Percentiles rank a stretch among this genome's conserved stretches.
phyloP scores from a whole-genome alignment of 805 yeast species.

The Lipomyces spencermartinsiae region DNA sequence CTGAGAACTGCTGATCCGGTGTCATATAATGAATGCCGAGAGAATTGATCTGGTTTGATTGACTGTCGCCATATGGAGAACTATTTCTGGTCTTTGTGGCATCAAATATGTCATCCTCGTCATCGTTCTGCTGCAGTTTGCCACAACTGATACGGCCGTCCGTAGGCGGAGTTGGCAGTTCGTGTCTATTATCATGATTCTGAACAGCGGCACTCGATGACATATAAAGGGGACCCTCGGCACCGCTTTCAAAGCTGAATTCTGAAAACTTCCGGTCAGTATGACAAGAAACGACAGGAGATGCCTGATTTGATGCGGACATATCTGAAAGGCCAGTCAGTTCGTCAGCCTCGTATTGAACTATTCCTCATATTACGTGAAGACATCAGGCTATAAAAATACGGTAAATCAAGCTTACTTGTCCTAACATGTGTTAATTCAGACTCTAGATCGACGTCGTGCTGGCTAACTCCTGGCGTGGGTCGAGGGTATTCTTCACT shows the following conservation, averaged over 20 bases:
- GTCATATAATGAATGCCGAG: neutral
- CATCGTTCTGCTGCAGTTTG: neutral
- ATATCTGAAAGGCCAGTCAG: neutral
- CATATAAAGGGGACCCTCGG: constrained; percentile 4
- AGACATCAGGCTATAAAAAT: neutral
- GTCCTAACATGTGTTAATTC: neutral
- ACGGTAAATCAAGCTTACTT: neutral
- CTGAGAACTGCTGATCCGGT: neutral
- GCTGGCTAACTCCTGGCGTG: neutral
- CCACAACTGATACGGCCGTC: neutral
- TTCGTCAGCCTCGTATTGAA: neutral
- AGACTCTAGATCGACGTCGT: neutral
- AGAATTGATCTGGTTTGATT: neutral
- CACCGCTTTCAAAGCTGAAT: constrained; percentile 23
- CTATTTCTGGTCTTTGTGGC: neutral
- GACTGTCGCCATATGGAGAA: neutral
- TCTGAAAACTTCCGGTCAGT: constrained; percentile 22
- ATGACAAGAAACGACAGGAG: neutral
- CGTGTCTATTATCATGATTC: neutral
- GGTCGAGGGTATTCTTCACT: constrained; percentile 14
- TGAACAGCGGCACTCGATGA: neutral
- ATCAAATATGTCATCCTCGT: neutral
- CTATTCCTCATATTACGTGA: neutral
- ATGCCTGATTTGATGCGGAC: neutral
- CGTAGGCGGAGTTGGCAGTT: neutral